Percentiles rank a stretch among this genome's conserved stretches.
Conservation (phyloP, 2,329 filamentous ascomycete genomes). For the Diaporthe citriasiana region DNA sequence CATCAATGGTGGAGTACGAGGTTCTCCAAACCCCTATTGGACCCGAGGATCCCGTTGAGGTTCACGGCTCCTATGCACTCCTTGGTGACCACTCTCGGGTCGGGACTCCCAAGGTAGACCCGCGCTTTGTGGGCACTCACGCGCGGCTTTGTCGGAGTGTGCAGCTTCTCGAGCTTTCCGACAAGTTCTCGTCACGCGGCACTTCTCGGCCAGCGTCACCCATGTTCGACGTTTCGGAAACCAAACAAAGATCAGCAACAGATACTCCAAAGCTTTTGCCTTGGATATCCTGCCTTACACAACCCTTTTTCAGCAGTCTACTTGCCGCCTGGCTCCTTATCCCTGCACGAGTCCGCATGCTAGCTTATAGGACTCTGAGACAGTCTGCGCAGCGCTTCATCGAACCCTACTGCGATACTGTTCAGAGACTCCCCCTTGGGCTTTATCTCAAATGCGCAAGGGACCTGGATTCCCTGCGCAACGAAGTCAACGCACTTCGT, state of each 20-base stretch:
- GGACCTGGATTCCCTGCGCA: neutral
- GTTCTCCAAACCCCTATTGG: neutral
- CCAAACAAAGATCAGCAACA: neutral
- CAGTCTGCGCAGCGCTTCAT: neutral
- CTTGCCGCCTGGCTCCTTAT: neutral
- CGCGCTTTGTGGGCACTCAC: neutral
- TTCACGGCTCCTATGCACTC: neutral
- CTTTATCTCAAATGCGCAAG: neutral
- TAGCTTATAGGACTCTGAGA: neutral
- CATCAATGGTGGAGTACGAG: neutral
- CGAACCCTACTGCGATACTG: neutral
- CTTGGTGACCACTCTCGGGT: neutral
- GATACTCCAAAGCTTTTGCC: neutral
- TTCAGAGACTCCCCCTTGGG: slow-evolving; percentile 1
- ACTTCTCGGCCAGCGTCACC: neutral
- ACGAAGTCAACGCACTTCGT: neutral
- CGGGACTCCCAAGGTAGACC: neutral
- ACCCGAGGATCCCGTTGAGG: neutral
- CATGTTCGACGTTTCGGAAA: neutral
- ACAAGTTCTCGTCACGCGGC: neutral
- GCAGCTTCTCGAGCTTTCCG: neutral
- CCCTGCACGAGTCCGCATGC: neutral
- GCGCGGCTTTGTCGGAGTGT: neutral
- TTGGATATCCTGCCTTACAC: neutral
- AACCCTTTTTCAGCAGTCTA: neutral